Conservation (phyloP, 1,284 basidiomycete genomes). For the Kwoniella shivajii region DNA sequence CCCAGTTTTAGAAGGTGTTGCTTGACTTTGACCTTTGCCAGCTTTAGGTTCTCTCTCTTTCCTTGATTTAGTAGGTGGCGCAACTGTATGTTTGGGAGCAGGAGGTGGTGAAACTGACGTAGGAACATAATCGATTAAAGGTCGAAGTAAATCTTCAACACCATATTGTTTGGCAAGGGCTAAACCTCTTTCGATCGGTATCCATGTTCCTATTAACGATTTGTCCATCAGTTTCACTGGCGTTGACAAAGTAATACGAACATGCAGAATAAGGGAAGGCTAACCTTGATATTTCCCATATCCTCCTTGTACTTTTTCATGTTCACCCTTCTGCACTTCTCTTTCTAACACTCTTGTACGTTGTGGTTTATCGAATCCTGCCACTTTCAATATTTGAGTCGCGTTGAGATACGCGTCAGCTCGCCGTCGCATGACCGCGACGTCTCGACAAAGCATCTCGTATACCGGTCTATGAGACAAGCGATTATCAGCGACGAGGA, state of each 20-base stretch:
- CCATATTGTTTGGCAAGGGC: constrained; percentile 89
- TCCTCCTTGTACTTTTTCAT: constrained; percentile 99
- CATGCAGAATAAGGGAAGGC: constrained; percentile 32
- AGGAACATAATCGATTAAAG: constrained; percentile 93
- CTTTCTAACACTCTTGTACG: constrained; percentile 95
- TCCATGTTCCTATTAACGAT: constrained; percentile 82
- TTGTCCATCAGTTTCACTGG: not conserved
- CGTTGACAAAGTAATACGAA: not conserved
- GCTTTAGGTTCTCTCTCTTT: constrained; percentile 45
- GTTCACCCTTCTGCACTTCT: constrained; percentile 97
- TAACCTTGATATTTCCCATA: constrained; percentile 99
- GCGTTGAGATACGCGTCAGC: constrained; percentile 98
- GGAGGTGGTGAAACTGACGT: constrained; percentile 89
- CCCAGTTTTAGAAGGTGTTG: constrained; percentile 40
- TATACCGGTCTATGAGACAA: constrained; percentile 47
- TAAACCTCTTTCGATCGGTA: constrained; percentile 89
- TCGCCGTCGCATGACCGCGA: constrained; percentile 96
- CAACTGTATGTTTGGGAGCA: constrained; percentile 92
- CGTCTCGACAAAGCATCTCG: constrained; percentile 80
- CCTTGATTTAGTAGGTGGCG: constrained; percentile 60
- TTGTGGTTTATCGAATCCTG: constrained; percentile 98
- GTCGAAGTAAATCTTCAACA: constrained; percentile 82
- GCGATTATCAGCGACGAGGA: not conserved
- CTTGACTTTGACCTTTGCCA: constrained; percentile 25
- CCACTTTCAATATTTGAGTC: constrained; percentile 98